Evolutionary conservation across 2,329 filamentous ascomycete genomes (phyloP), one percentile per base, ranked within the genome.

Genomic region (Dryadomyces quercivorus): DNA sequence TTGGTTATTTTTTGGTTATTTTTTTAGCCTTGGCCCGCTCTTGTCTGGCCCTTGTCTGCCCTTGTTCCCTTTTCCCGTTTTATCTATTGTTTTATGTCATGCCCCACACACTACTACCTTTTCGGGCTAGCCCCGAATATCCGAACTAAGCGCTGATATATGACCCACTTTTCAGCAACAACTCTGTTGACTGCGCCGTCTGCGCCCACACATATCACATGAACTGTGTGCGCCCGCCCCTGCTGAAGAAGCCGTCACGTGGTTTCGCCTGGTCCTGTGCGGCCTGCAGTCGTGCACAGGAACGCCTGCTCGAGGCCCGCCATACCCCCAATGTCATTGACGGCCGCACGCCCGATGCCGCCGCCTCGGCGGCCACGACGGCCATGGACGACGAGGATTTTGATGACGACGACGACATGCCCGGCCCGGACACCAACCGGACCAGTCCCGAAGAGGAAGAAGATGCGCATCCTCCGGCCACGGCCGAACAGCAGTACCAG

Each of bases 181-280:
- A 97, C 71, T 97, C 93, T 43, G 93, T 97, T 22, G 92, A 97
- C 68, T 98, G 93, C 69, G 93, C 92, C 47, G 90, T 96, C 54
- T 98, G 93, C 69, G 81, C 85, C 65, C 85, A 90, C 67, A 97
- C 92, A 15, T 98, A 96, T 71, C 93, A 98, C 73, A 97, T 98
- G 92, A 88, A 91, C 64, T 98, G 93, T 68, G 93, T 98, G 55
- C 85, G 86, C 58, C 93, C 93, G 44, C 89, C 91, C 42, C 70
- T 98, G 59, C 78, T 90, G 53, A 98, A 96, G 70, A 98, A 98
- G 70, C 93, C 93, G 20, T 95, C 92, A 49, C 85, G 93, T 69
- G 93, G 93, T 43, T 98, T 98, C 70, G 93, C 90, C 5, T 98
- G 93, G 93, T 92, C 93, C 34, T 98, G 93, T 69, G 93, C 88